Conservation (phyloP, 176 grass and related monocot genomes). For the Melocanna baccifera region DNA sequence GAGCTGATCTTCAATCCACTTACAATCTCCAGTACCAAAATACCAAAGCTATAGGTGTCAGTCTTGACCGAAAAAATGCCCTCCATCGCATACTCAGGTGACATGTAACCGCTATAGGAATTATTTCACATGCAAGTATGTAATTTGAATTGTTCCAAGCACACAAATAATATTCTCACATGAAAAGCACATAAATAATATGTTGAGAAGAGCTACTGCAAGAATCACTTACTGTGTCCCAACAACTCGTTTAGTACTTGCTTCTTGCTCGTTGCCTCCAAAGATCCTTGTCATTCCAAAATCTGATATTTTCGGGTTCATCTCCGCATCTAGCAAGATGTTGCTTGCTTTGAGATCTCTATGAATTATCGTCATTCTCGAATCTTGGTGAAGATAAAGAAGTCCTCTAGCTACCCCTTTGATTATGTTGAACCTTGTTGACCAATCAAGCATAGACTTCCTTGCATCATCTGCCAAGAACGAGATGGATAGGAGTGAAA, state of each 20-base stretch:
- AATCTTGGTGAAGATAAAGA: constrained; percentile 59
- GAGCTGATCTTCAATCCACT: too few species aligned
- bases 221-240: constrained; percentile 44
- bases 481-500: too few species aligned
- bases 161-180: too few species aligned
- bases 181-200: too few species aligned
- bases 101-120: background rate
- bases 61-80: too few species aligned
- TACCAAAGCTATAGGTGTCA: too few species aligned
- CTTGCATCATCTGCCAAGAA: too few species aligned
- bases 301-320: constrained; percentile 63
- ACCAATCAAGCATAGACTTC: constrained; percentile 28
- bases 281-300: constrained; percentile 67
- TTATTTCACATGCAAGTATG: background rate
- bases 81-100: too few species aligned
- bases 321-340: constrained; percentile 37
- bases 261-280: constrained; percentile 37
- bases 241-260: constrained; percentile 50
- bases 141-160: background rate
- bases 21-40: background rate
- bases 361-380: constrained; percentile 45
- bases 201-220: background rate
- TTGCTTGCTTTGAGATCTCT: constrained; percentile 55
- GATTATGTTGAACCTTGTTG: constrained; percentile 37
- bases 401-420: constrained; percentile 49